A percentile compares a stretch with the other conserved stretches of the same genome.
Conservation (phyloP, 1,284 basidiomycete genomes). For the Grifola frondosa region DNA sequence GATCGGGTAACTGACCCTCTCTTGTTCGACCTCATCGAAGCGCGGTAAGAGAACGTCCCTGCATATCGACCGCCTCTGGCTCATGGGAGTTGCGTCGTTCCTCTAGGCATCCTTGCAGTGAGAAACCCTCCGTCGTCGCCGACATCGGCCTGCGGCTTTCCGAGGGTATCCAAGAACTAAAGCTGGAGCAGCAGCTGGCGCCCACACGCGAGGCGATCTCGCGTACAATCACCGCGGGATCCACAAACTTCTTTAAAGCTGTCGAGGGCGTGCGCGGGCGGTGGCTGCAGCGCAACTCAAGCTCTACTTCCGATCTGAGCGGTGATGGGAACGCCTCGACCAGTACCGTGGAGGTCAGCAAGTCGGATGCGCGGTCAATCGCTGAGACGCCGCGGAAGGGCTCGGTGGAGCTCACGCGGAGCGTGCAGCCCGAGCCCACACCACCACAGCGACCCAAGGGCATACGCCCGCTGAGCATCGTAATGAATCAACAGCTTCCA, state of each 20-base stretch:
- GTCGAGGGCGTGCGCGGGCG: conserved; percentile 82
- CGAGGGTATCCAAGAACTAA: conserved; percentile 90
- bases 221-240: conserved; percentile 71
- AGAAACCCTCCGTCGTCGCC: conserved; percentile 83
- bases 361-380: conserved; percentile 37
- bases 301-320: conserved; percentile 24
- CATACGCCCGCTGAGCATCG: conserved; percentile 29
- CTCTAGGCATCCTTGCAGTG: conserved; percentile 80
- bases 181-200: conserved; percentile 85
- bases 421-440: conserved; percentile 3
- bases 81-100: conserved; percentile 2
- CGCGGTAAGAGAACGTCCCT: conserved; percentile 53
- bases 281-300: conserved; percentile 55
- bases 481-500: conserved; percentile 32
- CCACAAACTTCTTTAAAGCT: conserved; percentile 83
- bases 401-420: conserved; percentile 10
- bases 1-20: conserved; percentile 83
- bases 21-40: conserved; percentile 91
- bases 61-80: not conserved
- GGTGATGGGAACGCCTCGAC: conserved; percentile 28
- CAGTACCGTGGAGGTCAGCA: conserved; percentile 49
- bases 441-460: conserved; percentile 22
- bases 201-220: conserved; percentile 85
- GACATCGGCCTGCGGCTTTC: conserved; percentile 86
- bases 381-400: conserved; percentile 10